Conservation (phyloP, 2,329 filamentous ascomycete genomes). For the Aspergillus oerlinghausenensis region DNA sequence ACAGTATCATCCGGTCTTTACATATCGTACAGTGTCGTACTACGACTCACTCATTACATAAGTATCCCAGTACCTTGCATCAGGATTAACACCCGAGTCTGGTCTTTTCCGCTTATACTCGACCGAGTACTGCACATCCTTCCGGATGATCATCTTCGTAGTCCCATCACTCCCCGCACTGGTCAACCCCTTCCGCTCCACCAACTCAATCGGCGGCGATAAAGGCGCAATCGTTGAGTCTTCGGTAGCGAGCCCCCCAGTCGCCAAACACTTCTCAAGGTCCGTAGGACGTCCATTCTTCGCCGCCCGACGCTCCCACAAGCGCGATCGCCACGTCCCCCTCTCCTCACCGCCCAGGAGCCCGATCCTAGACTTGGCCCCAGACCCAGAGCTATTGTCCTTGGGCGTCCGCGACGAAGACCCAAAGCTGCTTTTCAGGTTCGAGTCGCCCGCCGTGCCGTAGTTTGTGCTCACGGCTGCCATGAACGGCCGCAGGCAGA, state of each 20-base stretch:
- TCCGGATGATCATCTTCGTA: constrained; percentile 30
- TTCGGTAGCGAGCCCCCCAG: not conserved
- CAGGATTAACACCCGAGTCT: constrained; percentile 4
- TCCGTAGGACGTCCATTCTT: not conserved
- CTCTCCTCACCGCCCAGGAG: not conserved
- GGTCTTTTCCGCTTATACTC: constrained; percentile 18
- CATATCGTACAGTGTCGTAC: not conserved
- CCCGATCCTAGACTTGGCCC: constrained; percentile 7
- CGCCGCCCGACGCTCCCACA: not conserved
- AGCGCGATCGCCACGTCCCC: not conserved
- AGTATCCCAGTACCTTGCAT: constrained; percentile 11
- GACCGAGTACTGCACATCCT: constrained; percentile 29
- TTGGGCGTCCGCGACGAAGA: constrained; percentile 19
- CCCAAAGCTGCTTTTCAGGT: constrained; percentile 20
- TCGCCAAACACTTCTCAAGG: not conserved
- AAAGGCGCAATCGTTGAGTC: not conserved
- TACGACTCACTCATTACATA: constrained; percentile 6
- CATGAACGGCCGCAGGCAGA: constrained; percentile 35
- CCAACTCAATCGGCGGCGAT: constrained; percentile 11
- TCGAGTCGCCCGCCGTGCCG: constrained; percentile 29
- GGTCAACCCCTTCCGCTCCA: constrained; percentile 1
- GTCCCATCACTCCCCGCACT: constrained; percentile 11
- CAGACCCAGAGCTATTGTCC: constrained; percentile 9
- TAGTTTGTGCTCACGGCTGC: constrained; percentile 34
- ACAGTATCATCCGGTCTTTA: not conserved